Base-by-base conservation (phyloP, 768 basidiomycete species). In the Boletellus sp. region DNA sequence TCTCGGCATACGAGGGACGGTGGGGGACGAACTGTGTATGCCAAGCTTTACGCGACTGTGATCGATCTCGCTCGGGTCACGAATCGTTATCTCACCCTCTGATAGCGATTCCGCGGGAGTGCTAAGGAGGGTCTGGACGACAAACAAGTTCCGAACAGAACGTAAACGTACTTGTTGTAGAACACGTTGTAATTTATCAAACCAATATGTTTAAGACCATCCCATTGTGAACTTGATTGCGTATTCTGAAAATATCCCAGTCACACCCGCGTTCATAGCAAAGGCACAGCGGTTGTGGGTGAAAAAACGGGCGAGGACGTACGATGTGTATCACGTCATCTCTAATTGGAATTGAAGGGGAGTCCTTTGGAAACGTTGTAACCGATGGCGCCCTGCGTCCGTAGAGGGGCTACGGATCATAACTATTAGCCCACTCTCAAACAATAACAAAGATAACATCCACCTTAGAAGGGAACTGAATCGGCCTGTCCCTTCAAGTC, bases 141-240 rank as follows among this genome's bases (percentile, higher is more conserved):
- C 12, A 17, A 28, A 47, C 22, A 3, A 4, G 33, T 12, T 10
- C 38, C 13, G n/a, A 17, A 41, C 26, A 19, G 24, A 15, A 40
- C 26, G 22, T 5, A 36, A 37, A 57, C 59, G 37, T 54, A 82
- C 82, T 83, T 81, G 67, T 84, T 80, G 63, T 85, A 85, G 59
- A 80, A 83, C 19, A 83, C 69, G 3, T 71, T 71, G 53, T 84
- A 76, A 15, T 78, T 73, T 0, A 64, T 42, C 36, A 85, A 51
- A 3, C 81, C 81, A 57, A 74, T 81, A 55, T 85, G 83, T 51
- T 77, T 73, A 60, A 85, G 48, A 8, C 84, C 83, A 55, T 86
- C 84, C 84, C 84, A 85, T 56, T 87, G 84, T 4, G 81, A 75
- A 9, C 84, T 82, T 0, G 83, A 83, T 67, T 86, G 85, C 0